phyloP scores from a whole-genome alignment of 2,329 filamentous ascomycete genomes.

The Clonostachys byssicola region DNA sequence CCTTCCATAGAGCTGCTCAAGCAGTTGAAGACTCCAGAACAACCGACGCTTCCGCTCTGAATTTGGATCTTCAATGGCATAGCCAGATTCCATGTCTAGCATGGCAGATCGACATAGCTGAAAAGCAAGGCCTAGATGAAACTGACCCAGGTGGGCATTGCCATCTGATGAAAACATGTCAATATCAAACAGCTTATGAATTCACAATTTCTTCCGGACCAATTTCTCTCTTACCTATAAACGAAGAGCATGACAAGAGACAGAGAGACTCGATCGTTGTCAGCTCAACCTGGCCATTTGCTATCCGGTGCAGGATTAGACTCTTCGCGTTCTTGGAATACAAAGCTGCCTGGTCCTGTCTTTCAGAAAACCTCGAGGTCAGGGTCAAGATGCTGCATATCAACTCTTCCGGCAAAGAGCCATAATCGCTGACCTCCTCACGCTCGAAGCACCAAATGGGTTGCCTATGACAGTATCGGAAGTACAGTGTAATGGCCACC shows the following conservation, averaged over 20 bases:
- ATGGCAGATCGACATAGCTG: constrained; percentile 46
- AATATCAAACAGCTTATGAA: neutral
- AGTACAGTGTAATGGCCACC: constrained; percentile 29
- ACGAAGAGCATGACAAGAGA: constrained; percentile 42
- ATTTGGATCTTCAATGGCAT: constrained; percentile 23
- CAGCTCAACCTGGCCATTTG: constrained; percentile 43
- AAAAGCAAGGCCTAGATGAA: constrained; percentile 42
- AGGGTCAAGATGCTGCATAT: constrained; percentile 33
- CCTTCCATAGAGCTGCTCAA: constrained; percentile 44
- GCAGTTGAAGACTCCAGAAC: constrained; percentile 45
- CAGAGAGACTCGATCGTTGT: constrained; percentile 46
- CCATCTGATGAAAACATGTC: constrained; percentile 24
- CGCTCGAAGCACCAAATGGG: constrained; percentile 40
- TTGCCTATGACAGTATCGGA: constrained; percentile 36
- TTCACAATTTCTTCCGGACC: neutral
- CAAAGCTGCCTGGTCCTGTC: constrained; percentile 20
- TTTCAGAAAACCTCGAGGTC: constrained; percentile 30
- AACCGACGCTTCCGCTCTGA: constrained; percentile 41
- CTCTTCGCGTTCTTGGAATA: constrained; percentile 33
- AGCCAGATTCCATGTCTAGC: constrained; percentile 36
- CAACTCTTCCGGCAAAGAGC: constrained; percentile 30
- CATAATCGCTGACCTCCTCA: constrained; percentile 28
- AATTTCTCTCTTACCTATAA: constrained; percentile 30
- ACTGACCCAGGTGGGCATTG: constrained; percentile 41
- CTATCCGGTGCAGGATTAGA: constrained; percentile 42